Conservation (phyloP, 768 basidiomycete species). For the Hygrocybe coccinea region DNA sequence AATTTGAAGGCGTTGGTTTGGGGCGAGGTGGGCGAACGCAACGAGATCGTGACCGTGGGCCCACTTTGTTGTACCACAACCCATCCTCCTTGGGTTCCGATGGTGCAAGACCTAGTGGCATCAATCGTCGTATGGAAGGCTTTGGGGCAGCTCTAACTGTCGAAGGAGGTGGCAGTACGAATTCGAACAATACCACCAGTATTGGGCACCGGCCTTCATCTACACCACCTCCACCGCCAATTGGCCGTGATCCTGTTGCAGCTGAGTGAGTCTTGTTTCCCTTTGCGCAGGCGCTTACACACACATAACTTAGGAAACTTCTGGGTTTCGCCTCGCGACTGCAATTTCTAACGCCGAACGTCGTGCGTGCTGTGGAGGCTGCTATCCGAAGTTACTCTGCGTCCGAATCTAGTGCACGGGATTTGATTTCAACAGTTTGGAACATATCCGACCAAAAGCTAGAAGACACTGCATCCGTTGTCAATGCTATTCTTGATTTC, state of each 20-base stretch:
- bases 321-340: slow-evolving; percentile 61
- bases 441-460: slow-evolving; percentile 48
- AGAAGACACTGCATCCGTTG: slow-evolving; percentile 70
- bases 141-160: slow-evolving; percentile 59
- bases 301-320: slow-evolving; percentile 54
- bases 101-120: slow-evolving; percentile 23
- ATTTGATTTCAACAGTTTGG: slow-evolving; percentile 87
- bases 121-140: slow-evolving; percentile 52
- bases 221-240: slow-evolving; percentile 35
- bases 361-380: slow-evolving; percentile 60
- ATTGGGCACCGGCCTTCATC: slow-evolving; percentile 18
- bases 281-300: slow-evolving; percentile 3
- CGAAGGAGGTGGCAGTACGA: neutral
- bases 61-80: slow-evolving; percentile 22
- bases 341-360: slow-evolving; percentile 48
- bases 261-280: slow-evolving; percentile 43
- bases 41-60: slow-evolving; percentile 46
- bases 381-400: slow-evolving; percentile 74
- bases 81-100: slow-evolving; percentile 25
- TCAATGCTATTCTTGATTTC: slow-evolving; percentile 70
- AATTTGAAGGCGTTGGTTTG: slow-evolving; percentile 45
- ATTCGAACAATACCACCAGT: slow-evolving; percentile 16
- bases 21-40: slow-evolving; percentile 41
- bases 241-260: slow-evolving; percentile 49
- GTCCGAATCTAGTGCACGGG: slow-evolving; percentile 74